A percentile compares a stretch with the other conserved stretches of the same genome.
These are phyloP conservation scores for Exophiala dermatitidis DNA, from an alignment of 2,329 filamentous ascomycete species.

Conservation along the genomic window DNA sequence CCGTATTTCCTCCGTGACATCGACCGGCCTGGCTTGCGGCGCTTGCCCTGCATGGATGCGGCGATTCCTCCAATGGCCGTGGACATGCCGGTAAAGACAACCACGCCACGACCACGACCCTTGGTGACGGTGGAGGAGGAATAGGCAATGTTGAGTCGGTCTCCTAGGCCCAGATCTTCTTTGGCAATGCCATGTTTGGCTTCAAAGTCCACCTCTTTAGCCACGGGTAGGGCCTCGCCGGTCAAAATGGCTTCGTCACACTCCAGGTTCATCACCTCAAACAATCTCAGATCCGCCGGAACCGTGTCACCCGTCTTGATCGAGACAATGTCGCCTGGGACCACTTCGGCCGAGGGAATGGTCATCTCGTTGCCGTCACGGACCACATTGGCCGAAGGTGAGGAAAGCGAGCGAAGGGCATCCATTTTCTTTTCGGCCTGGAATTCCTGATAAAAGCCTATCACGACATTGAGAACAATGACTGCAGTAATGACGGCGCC, in stretches of 20 bases:
- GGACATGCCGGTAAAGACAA: constrained; percentile 54
- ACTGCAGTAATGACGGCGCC: constrained; percentile 53
- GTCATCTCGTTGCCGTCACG: constrained; percentile 49
- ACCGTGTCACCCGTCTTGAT: constrained; percentile 52
- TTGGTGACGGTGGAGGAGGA: constrained; percentile 55
- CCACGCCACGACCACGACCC: constrained; percentile 52
- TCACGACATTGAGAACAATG: constrained; percentile 51
- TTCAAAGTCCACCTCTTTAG: constrained; percentile 41
- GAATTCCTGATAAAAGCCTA: constrained; percentile 56
- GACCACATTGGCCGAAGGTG: constrained; percentile 50
- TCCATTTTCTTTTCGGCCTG: constrained; percentile 55
- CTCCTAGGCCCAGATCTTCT: constrained; percentile 45
- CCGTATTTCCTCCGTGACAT: constrained; percentile 43
- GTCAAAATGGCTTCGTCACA: constrained; percentile 62
- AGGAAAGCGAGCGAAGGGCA: constrained; percentile 49
- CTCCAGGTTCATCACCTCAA: constrained; percentile 61
- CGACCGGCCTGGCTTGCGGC: constrained; percentile 35
- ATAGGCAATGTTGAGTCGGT: constrained; percentile 55
- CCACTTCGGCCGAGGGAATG: constrained; percentile 50
- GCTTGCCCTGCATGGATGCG: constrained; percentile 48
- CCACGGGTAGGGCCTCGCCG: constrained; percentile 55
- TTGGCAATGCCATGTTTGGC: constrained; percentile 28
- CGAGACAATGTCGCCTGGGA: constrained; percentile 52
- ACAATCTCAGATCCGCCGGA: constrained; percentile 50
- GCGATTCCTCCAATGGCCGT: constrained; percentile 58